Base-by-base conservation (phyloP, 2,329 filamentous ascomycete species). In the Claviceps pazoutovae region DNA sequence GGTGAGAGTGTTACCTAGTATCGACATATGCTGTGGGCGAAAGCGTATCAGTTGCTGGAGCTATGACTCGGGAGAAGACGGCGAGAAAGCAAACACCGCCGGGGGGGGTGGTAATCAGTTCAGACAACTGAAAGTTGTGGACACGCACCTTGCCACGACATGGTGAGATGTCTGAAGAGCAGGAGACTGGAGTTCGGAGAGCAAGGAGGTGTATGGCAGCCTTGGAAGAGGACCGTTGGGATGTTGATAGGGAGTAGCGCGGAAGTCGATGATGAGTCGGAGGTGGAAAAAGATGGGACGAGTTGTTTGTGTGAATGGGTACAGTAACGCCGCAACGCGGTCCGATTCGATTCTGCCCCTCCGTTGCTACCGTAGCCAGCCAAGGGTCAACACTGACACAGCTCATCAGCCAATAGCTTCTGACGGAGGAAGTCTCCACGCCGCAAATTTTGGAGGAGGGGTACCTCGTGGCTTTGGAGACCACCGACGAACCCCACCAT, bases 121-220 rank as follows among this genome's bases (percentile, higher is more conserved):
- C 14, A 13, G 14, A 39, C 36, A 16, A 48, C 37, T 8, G 46
- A n/a, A 39, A 13, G 47, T n/a, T 9, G 47, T 34, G 47, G 37
- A 38, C 37, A 63, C 63, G 62, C 63, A 86, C 84, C 80, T 83
- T 88, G 83, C 82, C 83, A 86, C 70, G 82, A 86, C 83, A 86
- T 84, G 65, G 61, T 79, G 59, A 56, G 49, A 55, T 51, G 9
- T 50, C 34, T 49, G 55, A 39, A 45, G 50, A 30, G 49, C 30
- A 37, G 17, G 38, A 45, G 46, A 30, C 48, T 37, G 46, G 26
- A 26, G 9, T 34, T 39, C 26, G 39, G 42, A 53, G 34, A 49
- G 36, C 36, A 49, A 43, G 46, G 39, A 48, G 51, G 17, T 21
- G 30, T 48, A 37, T 46, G n/a, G 13, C 43, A 42, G 51, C 19